Percentiles rank a stretch among this genome's conserved stretches.
Evolutionary conservation across 495 filamentous ascomycete species (phyloP).

Genomic region (Amphirosellinia nigrospora): DNA sequence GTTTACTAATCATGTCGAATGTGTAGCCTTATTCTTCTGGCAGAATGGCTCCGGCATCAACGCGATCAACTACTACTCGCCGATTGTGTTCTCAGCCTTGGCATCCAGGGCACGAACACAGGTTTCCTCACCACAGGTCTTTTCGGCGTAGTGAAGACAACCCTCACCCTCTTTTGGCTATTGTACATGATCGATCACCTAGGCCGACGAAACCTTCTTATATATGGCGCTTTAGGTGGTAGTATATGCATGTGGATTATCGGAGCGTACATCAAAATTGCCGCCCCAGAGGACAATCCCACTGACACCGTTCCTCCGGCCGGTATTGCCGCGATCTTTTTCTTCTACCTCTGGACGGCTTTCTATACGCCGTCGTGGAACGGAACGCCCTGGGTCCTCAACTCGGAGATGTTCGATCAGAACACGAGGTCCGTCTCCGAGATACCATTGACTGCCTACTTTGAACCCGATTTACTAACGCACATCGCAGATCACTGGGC

Average conservation of each 20-base stretch:
- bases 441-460: background rate
- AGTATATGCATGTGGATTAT: conserved; percentile 64
- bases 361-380: conserved; percentile 83
- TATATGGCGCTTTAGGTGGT: conserved; percentile 61
- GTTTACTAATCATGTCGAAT: background rate
- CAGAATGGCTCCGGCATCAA: conserved; percentile 54
- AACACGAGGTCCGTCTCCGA: conserved; percentile 52
- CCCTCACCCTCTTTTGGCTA: conserved; percentile 64
- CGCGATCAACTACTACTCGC: conserved; percentile 60
- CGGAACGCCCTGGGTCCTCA: conserved; percentile 71
- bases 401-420: conserved; percentile 68
- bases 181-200: conserved; percentile 60
- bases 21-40: conserved; percentile 53
- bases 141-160: conserved; percentile 57
- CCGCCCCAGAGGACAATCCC: conserved; percentile 52
- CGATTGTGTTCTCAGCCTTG: conserved; percentile 56
- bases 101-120: conserved; percentile 52
- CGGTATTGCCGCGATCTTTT: conserved; percentile 74
- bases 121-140: conserved; percentile 57
- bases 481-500: conserved; percentile 54
- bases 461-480: background rate
- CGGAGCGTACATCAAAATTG: conserved; percentile 59
- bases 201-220: conserved; percentile 59
- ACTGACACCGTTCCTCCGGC: conserved; percentile 54
- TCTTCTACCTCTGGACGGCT: conserved; percentile 81